Evolutionary conservation across 139 green algal genomes (phyloP).

Genomic region (Zygnema circumcarinatum): DNA sequence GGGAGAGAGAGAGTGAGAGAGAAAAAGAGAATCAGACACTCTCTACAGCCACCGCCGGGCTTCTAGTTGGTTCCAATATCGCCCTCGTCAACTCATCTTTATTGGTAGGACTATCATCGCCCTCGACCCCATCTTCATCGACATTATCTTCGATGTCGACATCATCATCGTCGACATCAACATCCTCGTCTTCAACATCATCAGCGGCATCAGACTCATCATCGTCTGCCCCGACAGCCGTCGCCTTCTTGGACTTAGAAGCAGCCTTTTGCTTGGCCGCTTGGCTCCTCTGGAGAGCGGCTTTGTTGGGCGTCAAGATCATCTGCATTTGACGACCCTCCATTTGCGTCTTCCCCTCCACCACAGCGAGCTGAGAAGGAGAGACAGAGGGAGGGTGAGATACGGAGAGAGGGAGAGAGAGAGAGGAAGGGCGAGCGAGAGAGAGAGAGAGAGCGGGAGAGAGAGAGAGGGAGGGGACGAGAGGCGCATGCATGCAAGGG

Average conservation of each 20-base stretch:
- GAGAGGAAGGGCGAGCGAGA: not conserved
- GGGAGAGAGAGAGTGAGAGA: too few relatives aligned
- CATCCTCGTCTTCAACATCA: not conserved
- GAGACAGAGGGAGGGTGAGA: not conserved
- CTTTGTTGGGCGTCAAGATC: slow-evolving; percentile 45
- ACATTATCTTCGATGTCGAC: not conserved
- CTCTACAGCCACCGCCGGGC: too few relatives aligned
- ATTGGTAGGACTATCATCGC: not conserved
- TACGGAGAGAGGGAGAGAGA: not conserved
- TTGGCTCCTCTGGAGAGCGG: not conserved
- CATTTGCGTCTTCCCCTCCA: slow-evolving; percentile 26
- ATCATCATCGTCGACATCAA: not conserved
- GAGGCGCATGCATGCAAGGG: too few relatives aligned
- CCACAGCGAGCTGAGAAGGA: slow-evolving; percentile 22
- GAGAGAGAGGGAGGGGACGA: not conserved
- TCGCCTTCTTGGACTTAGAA: not conserved
- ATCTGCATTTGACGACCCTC: slow-evolving; percentile 49
- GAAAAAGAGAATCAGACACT: too few relatives aligned
- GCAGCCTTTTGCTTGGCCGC: not conserved
- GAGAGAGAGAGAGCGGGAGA: not conserved
- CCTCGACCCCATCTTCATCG: not conserved
- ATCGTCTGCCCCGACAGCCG: not conserved
- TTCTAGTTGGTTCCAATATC: too few relatives aligned
- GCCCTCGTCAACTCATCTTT: not conserved
- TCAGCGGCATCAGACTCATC: not conserved